These are phyloP conservation scores for Candida gigantensis DNA, from an alignment of 1,139 yeast species.

Conservation along the genomic window DNA sequence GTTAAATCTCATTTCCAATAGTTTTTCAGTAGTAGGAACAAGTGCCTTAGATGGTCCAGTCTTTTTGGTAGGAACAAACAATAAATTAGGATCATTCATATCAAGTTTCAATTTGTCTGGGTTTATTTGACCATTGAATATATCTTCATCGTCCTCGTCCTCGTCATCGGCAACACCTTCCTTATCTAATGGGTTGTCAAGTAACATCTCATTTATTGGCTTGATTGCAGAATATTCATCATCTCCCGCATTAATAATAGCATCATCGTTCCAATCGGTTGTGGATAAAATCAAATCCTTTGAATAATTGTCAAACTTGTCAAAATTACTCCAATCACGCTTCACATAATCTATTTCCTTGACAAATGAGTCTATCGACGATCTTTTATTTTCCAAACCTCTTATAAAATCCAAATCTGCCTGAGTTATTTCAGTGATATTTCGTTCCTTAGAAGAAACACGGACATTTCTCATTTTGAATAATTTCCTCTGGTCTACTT, in stretches of 20 bases:
- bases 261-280: constrained; percentile 82
- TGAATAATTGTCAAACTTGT: constrained; percentile 44
- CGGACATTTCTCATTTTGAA: constrained; percentile 33
- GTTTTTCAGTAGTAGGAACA: constrained; percentile 52
- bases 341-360: constrained; percentile 35
- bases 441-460: constrained; percentile 2
- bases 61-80: constrained; percentile 55
- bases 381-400: constrained; percentile 23
- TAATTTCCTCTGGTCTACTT: constrained; percentile 44
- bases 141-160: constrained; percentile 68
- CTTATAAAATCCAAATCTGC: constrained; percentile 34
- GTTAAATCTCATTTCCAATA: constrained; percentile 61
- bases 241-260: constrained; percentile 54
- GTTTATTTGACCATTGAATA: constrained; percentile 71
- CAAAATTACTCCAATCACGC: constrained; percentile 39
- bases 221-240: constrained; percentile 10
- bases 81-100: constrained; percentile 81
- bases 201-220: constrained; percentile 17
- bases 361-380: constrained; percentile 19
- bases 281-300: constrained; percentile 71
- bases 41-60: constrained; percentile 30
- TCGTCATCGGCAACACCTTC: constrained; percentile 39
- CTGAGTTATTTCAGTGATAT: constrained; percentile 22
- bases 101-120: constrained; percentile 57
- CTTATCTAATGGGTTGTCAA: constrained; percentile 9